These are phyloP conservation scores for Aspergillus clavatus DNA, from an alignment of 2,329 filamentous ascomycete genomes.

Conservation along the genomic window DNA sequence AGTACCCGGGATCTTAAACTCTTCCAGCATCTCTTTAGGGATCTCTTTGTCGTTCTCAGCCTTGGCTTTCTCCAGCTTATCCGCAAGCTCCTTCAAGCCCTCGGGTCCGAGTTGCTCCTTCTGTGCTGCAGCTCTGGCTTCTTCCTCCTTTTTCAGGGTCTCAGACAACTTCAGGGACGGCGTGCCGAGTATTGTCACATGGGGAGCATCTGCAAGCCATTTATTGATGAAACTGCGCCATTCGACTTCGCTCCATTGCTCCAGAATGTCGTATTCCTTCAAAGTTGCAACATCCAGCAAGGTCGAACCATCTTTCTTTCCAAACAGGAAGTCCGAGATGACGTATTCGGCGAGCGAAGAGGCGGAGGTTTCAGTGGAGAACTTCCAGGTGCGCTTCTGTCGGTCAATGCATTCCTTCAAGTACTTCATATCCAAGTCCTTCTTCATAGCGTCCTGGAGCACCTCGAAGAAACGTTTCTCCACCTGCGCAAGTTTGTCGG, in stretches of 20 bases:
- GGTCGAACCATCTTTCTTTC: conserved; percentile 74
- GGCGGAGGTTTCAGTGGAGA: conserved; percentile 73
- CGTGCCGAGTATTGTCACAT: conserved; percentile 82
- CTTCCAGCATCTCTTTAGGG: conserved; percentile 71
- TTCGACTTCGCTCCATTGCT: conserved; percentile 73
- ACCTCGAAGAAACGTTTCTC: conserved; percentile 82
- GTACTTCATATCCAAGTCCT: conserved; percentile 84
- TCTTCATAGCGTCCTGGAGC: conserved; percentile 69
- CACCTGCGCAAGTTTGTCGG: conserved; percentile 75
- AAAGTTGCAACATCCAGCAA: conserved; percentile 54
- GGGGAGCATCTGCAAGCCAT: conserved; percentile 80
- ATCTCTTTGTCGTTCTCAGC: conserved; percentile 84
- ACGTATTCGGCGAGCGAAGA: conserved; percentile 78
- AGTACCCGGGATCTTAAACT: conserved; percentile 75
- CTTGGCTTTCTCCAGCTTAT: conserved; percentile 77
- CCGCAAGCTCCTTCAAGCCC: conserved; percentile 68
- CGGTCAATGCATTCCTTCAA: conserved; percentile 80
- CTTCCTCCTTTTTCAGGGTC: conserved; percentile 76
- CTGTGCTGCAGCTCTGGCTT: conserved; percentile 70
- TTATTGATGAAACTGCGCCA: conserved; percentile 79
- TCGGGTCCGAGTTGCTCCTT: conserved; percentile 75
- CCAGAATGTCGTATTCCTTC: conserved; percentile 60
- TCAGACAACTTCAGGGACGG: conserved; percentile 76
- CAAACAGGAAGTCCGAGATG: conserved; percentile 90
- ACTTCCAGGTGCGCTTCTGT: conserved; percentile 76